These are phyloP conservation scores for Fusarium poae DNA, from an alignment of 2,329 filamentous ascomycete genomes.

Conservation along the genomic window DNA sequence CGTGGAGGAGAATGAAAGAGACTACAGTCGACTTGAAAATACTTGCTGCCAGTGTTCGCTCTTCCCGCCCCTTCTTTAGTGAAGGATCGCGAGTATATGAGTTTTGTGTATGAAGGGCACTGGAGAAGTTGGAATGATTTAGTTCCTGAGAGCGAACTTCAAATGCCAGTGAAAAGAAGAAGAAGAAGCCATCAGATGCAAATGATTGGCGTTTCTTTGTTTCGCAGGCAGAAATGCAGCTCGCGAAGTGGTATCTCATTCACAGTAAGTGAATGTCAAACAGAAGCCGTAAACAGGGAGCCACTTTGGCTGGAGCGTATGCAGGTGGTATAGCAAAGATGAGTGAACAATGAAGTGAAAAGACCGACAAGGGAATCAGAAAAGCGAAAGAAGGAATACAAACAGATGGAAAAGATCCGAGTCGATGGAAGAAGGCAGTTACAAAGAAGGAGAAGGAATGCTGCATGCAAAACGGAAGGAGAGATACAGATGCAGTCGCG, in stretches of 20 bases:
- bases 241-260: constrained; percentile 18
- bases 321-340: constrained; percentile 21
- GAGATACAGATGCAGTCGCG: constrained; percentile 23
- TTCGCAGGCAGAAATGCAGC: constrained; percentile 5
- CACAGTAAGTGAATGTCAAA: constrained; percentile 8
- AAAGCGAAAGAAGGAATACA: not conserved
- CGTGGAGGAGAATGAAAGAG: not conserved
- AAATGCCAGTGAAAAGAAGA: constrained; percentile 8
- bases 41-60: not conserved
- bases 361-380: constrained; percentile 2
- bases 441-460: constrained; percentile 12
- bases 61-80: not conserved
- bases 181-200: constrained; percentile 8
- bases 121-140: not conserved
- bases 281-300: constrained; percentile 33
- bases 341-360: constrained; percentile 13
- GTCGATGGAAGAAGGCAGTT: constrained; percentile 6
- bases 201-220: constrained; percentile 7
- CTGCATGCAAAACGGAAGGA: constrained; percentile 23
- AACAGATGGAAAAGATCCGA: constrained; percentile 7
- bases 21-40: not conserved
- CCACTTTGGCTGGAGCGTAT: constrained; percentile 3
- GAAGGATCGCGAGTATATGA: constrained; percentile 5
- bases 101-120: not conserved
- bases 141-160: constrained; percentile 12